Conservation (phyloP, 108 stramenopile genomes). For the Parmales sp. region DNA sequence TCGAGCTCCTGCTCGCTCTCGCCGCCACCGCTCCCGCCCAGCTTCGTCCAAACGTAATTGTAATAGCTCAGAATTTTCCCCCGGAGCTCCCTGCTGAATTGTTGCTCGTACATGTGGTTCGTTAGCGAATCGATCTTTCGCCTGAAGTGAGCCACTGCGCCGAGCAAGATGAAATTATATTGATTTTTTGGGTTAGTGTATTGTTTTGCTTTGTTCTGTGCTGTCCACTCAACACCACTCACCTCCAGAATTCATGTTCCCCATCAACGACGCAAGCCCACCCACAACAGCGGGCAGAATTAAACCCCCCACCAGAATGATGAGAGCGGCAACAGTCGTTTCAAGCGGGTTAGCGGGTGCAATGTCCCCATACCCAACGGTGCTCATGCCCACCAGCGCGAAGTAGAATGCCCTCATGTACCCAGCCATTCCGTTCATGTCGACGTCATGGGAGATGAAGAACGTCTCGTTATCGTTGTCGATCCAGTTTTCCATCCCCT, state of each 20-base stretch:
- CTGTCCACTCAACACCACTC: too few species aligned
- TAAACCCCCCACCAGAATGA: slow-evolving; percentile 20
- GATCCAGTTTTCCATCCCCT: background rate
- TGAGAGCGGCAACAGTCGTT: slow-evolving; percentile 6
- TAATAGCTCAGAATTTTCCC: slow-evolving; percentile 14
- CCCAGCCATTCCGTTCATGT: background rate
- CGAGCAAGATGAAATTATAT: too few species aligned
- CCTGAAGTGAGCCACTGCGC: background rate
- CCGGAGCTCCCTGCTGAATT: slow-evolving; percentile 9
- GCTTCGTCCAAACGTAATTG: slow-evolving; percentile 25
- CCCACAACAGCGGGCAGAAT: slow-evolving; percentile 21
- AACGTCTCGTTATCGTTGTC: background rate
- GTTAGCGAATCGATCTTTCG: slow-evolving; percentile 4
- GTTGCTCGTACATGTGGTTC: slow-evolving; percentile 9
- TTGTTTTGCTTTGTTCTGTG: too few species aligned
- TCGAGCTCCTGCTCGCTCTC: slow-evolving; percentile 20
- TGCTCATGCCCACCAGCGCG: slow-evolving; percentile 20
- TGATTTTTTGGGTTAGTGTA: too few species aligned
- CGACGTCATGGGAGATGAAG: background rate
- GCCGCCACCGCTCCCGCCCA: slow-evolving; percentile 9
- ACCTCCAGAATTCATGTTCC: slow-evolving; percentile 23
- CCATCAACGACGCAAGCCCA: slow-evolving; percentile 22
- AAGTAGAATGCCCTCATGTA: slow-evolving; percentile 23
- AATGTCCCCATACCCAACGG: slow-evolving; percentile 36
- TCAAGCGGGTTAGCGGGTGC: slow-evolving; percentile 7